phyloP scores from a whole-genome alignment of 2,329 filamentous ascomycete genomes.

The Ascochyta lentis region DNA sequence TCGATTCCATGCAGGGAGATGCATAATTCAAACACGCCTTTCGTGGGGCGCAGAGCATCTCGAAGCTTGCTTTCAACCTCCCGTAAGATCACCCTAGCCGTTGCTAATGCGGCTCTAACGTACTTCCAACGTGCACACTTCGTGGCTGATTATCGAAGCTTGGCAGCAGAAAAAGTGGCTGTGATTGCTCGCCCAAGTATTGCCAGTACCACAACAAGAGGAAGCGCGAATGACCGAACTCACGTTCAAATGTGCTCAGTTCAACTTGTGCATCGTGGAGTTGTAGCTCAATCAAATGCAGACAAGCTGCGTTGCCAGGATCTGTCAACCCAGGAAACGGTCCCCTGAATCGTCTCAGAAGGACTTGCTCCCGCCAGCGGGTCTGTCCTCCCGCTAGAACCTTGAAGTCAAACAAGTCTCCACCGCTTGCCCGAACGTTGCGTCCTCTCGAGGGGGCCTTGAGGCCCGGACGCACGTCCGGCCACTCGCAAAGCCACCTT shows the following conservation, averaged over 20 bases:
- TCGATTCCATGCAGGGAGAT: conserved; percentile 11
- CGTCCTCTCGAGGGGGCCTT: background rate
- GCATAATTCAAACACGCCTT: conserved; percentile 5
- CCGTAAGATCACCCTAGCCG: background rate
- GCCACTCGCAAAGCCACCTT: conserved; percentile 7
- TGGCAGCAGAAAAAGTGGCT: conserved; percentile 6
- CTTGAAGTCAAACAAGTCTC: conserved; percentile 8
- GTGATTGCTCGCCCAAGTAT: background rate
- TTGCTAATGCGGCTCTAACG: conserved; percentile 5
- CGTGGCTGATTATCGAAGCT: conserved; percentile 4
- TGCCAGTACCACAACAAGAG: background rate
- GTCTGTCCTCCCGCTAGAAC: conserved; percentile 13
- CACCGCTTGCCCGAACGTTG: conserved; percentile 12
- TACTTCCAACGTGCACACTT: conserved; percentile 3
- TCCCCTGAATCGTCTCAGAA: background rate
- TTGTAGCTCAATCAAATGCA: background rate
- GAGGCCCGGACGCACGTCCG: background rate
- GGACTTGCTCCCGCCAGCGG: conserved; percentile 1
- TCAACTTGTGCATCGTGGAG: too few species aligned
- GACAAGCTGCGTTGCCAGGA: background rate
- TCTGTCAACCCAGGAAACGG: background rate
- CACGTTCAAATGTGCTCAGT: too few species aligned
- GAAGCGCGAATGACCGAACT: background rate
- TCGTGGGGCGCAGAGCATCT: background rate
- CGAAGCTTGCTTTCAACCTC: background rate